phyloP scores from a whole-genome alignment of 371 early-diverging fungal species.

The Lichtheimia ramosa region DNA sequence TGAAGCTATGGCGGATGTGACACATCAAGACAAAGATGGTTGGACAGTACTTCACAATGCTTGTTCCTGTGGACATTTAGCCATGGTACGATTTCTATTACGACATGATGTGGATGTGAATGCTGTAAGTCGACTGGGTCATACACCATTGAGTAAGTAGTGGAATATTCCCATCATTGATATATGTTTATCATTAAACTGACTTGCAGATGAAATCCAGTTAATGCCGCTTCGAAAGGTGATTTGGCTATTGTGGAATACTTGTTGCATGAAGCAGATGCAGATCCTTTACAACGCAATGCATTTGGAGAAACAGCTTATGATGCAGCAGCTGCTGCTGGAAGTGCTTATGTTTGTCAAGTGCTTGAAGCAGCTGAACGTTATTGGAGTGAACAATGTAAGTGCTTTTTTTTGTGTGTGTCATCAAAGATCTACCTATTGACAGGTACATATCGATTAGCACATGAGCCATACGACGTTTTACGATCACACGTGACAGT shows the following conservation, averaged over 20 bases:
- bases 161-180: background rate
- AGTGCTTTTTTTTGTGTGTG: background rate
- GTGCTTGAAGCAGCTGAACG: slow-evolving; percentile 60
- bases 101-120: slow-evolving; percentile 45
- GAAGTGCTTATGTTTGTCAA: slow-evolving; percentile 62
- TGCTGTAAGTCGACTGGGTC: slow-evolving; percentile 61
- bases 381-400: slow-evolving; percentile 7
- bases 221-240: slow-evolving; percentile 77
- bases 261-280: slow-evolving; percentile 57
- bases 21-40: slow-evolving; percentile 72
- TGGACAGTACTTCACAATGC: slow-evolving; percentile 86
- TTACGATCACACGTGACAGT: slow-evolving; percentile 52
- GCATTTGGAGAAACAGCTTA: slow-evolving; percentile 75
- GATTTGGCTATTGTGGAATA: slow-evolving; percentile 61
- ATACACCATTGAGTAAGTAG: slow-evolving; percentile 75
- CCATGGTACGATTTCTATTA: slow-evolving; percentile 57
- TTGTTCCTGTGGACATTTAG: slow-evolving; percentile 56
- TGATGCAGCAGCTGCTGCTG: slow-evolving; percentile 74
- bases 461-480: slow-evolving; percentile 4
- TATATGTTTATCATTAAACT: background rate
- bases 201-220: slow-evolving; percentile 29
- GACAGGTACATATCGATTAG: background rate
- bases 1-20: slow-evolving; percentile 55
- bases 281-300: slow-evolving; percentile 66
- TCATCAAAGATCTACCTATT: background rate